These are phyloP conservation scores for Sapria himalayana DNA, from an alignment of 345 rosid species.

Conservation along the genomic window DNA sequence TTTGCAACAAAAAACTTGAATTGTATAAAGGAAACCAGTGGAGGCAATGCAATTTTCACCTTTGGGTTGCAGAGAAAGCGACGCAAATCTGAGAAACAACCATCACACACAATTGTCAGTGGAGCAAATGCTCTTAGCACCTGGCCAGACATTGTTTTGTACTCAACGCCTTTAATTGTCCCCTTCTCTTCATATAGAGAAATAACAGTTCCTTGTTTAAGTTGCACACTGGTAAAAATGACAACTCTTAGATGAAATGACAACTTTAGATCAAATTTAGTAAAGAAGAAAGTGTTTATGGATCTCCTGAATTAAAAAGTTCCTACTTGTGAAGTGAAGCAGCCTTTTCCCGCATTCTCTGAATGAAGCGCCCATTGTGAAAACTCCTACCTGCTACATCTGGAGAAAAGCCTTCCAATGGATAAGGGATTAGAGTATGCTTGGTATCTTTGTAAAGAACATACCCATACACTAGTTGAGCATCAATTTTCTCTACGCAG, in stretches of 20 bases:
- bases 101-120: constrained; percentile 37
- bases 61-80: constrained; percentile 41
- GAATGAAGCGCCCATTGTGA: constrained; percentile 32
- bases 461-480: constrained; percentile 28
- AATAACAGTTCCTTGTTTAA: constrained; percentile 34
- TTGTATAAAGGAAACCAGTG: neutral
- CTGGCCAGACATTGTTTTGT: constrained; percentile 35
- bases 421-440: constrained; percentile 17
- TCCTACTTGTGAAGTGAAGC: constrained; percentile 23
- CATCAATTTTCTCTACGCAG: constrained; percentile 32
- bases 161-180: constrained; percentile 23
- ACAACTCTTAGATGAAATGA: neutral
- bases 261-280: constrained; percentile 1
- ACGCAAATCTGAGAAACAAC: constrained; percentile 37
- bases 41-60: no score
- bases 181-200: constrained; percentile 31
- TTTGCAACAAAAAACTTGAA: neutral
- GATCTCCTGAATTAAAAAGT: neutral
- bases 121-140: constrained; percentile 23
- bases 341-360: constrained; percentile 29
- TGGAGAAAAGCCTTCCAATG: constrained; percentile 21
- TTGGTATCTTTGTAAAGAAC: constrained; percentile 33
- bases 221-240: constrained; percentile 15
- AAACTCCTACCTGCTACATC: constrained; percentile 32
- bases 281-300: neutral